Evolutionary conservation across 306 rosid genomes (phyloP).

Genomic region (Sicyos baderoa): DNA sequence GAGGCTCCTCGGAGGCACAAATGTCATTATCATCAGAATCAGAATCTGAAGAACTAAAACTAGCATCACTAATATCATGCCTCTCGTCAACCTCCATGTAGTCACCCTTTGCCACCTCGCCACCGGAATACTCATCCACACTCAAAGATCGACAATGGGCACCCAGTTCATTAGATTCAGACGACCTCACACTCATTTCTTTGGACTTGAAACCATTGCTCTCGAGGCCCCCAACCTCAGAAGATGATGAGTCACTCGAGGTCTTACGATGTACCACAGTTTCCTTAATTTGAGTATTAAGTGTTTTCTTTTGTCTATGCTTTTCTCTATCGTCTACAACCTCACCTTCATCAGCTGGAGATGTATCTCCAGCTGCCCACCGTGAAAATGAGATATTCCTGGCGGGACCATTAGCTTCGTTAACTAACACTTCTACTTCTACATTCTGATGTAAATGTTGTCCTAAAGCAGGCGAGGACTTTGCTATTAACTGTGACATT

Average conservation of each 20-base stretch:
- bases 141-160: constrained; percentile 19
- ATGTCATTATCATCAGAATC: constrained; percentile 26
- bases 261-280: background rate
- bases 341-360: constrained; percentile 25
- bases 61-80: constrained; percentile 9
- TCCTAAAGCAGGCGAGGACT: constrained; percentile 18
- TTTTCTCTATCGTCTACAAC: constrained; percentile 8
- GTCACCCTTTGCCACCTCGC: constrained; percentile 18
- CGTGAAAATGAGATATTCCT: constrained; percentile 54
- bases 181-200: constrained; percentile 31
- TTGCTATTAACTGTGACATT: constrained; percentile 10
- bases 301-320: background rate
- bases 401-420: constrained; percentile 17
- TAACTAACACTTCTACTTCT: constrained; percentile 24
- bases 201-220: constrained; percentile 35
- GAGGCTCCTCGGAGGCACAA: constrained; percentile 19
- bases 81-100: constrained; percentile 23
- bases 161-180: constrained; percentile 33
- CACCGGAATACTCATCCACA: constrained; percentile 24
- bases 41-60: constrained; percentile 16
- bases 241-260: constrained; percentile 23
- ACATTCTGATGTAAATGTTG: background rate
- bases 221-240: constrained; percentile 48
- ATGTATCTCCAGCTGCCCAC: constrained; percentile 42
- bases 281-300: background rate